A percentile compares a stretch with the other conserved stretches of the same genome.
Conservation (phyloP, 1,284 basidiomycete species). For the Ceratobasidium sp. region DNA sequence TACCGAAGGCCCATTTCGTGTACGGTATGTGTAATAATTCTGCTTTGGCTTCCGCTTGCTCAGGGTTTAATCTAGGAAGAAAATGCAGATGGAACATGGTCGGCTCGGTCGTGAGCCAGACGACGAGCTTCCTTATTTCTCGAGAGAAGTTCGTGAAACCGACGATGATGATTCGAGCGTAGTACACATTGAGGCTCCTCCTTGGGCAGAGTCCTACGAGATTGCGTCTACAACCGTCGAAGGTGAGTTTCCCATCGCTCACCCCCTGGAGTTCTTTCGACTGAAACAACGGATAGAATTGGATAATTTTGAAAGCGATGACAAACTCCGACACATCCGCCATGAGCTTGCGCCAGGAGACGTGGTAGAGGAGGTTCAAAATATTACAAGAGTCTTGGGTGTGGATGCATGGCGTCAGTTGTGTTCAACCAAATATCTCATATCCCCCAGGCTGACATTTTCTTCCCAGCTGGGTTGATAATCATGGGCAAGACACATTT, state of each 20-base stretch:
- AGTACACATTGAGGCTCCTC: conserved; percentile 72
- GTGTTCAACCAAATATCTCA: conserved; percentile 42
- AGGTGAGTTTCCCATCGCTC: conserved; percentile 56
- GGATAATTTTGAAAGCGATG: conserved; percentile 60
- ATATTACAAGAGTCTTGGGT: conserved; percentile 85
- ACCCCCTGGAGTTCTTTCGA: not conserved
- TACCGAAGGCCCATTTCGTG: conserved; percentile 87
- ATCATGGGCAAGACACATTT: conserved; percentile 87
- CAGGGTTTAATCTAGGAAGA: conserved; percentile 64
- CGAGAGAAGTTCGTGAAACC: conserved; percentile 68
- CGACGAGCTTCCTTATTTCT: conserved; percentile 53
- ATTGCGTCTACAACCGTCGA: conserved; percentile 72
- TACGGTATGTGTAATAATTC: conserved; percentile 64
- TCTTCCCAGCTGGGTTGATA: conserved; percentile 78
- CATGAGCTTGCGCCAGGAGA: conserved; percentile 91
- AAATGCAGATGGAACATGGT: conserved; percentile 67
- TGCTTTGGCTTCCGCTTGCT: not conserved
- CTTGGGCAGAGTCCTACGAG: conserved; percentile 84
- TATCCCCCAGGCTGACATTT: conserved; percentile 43
- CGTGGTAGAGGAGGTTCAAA: conserved; percentile 88
- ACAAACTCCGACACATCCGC: conserved; percentile 79
- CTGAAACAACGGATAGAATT: conserved; percentile 24
- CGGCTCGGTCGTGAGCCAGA: conserved; percentile 65
- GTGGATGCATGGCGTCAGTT: conserved; percentile 85
- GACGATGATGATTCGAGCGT: conserved; percentile 70